Percentiles rank a stretch among this genome's conserved stretches.
These are phyloP conservation scores for Cercospora sp. DNA, from an alignment of 2,329 filamentous ascomycete species.

Conservation along the genomic window DNA sequence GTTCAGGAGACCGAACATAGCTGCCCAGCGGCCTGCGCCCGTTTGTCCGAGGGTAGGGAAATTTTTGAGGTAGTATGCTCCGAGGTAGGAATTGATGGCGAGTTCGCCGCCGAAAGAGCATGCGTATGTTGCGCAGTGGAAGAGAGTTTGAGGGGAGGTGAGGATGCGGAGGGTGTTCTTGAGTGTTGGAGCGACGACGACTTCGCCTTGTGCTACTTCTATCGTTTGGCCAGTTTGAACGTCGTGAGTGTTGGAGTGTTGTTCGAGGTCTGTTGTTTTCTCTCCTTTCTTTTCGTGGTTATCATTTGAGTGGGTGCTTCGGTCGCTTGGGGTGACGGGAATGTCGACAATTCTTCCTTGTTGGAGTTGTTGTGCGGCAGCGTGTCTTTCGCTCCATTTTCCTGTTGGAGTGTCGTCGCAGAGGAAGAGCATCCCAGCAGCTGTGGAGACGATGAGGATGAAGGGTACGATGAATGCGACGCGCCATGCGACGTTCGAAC, in stretches of 20 bases:
- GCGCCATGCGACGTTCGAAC: slow-evolving; percentile 72
- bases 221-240: slow-evolving; percentile 52
- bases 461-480: slow-evolving; percentile 82
- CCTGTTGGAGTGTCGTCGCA: slow-evolving; percentile 82
- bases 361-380: slow-evolving; percentile 55
- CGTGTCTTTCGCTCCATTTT: slow-evolving; percentile 70
- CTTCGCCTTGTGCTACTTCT: slow-evolving; percentile 59
- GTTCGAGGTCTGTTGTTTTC: neutral
- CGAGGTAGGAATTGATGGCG: slow-evolving; percentile 60
- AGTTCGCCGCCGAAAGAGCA: slow-evolving; percentile 62
- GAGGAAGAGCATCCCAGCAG: slow-evolving; percentile 67
- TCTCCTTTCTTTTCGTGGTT: slow-evolving; percentile 49
- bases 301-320: slow-evolving; percentile 46
- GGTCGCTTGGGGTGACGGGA: slow-evolving; percentile 40
- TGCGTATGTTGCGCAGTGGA: slow-evolving; percentile 56
- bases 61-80: slow-evolving; percentile 58
- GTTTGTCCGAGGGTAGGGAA: slow-evolving; percentile 44
- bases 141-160: slow-evolving; percentile 59
- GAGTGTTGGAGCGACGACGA: slow-evolving; percentile 60
- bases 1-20: slow-evolving; percentile 75
- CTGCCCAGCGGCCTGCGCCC: slow-evolving; percentile 60
- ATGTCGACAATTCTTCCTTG: slow-evolving; percentile 31
- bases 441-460: slow-evolving; percentile 67
- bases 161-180: slow-evolving; percentile 62
- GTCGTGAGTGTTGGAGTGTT: slow-evolving; percentile 35